A percentile compares a stretch with the other conserved stretches of the same genome.
Evolutionary conservation across 805 yeast genomes (phyloP).

Genomic region (Candida sakaeoensis): DNA sequence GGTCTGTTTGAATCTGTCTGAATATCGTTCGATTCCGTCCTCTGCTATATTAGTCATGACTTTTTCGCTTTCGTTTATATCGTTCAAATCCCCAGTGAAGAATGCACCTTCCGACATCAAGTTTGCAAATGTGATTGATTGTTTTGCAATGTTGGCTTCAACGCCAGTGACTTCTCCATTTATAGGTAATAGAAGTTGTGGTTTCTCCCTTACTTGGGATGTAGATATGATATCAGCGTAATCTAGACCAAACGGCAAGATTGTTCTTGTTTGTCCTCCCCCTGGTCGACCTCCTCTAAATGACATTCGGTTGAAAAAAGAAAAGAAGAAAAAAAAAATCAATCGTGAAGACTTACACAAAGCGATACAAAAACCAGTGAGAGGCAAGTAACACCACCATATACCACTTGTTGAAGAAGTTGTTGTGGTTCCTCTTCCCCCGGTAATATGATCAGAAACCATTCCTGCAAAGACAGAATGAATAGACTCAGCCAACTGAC

Average conservation of each 20-base stretch:
- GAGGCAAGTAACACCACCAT: too few species aligned
- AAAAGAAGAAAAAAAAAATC: not conserved
- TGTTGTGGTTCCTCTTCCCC: too few species aligned
- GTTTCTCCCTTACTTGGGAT: slow-evolving; percentile 32
- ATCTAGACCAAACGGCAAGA: slow-evolving; percentile 71
- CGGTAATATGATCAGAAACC: too few species aligned
- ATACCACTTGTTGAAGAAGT: not conserved
- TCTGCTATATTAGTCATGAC: slow-evolving; percentile 15
- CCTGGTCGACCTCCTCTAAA: slow-evolving; percentile 47
- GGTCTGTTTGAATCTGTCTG: slow-evolving; percentile 73
- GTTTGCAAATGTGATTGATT: slow-evolving; percentile 50
- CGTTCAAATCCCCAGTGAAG: slow-evolving; percentile 50
- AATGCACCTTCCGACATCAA: slow-evolving; percentile 65
- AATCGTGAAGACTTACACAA: slow-evolving; percentile 4
- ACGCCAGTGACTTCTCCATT: slow-evolving; percentile 51
- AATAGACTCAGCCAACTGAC: too few species aligned
- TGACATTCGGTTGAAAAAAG: slow-evolving; percentile 40
- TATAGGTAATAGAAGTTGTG: slow-evolving; percentile 56
- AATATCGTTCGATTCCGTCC: slow-evolving; percentile 78
- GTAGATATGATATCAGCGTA: slow-evolving; percentile 52
- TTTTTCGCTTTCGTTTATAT: slow-evolving; percentile 15
- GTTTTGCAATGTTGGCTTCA: slow-evolving; percentile 53
- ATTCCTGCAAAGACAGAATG: too few species aligned
- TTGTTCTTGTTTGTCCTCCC: slow-evolving; percentile 37
- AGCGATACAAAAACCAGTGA: too few species aligned